Percentiles rank a stretch among this genome's conserved stretches.
Evolutionary conservation across 2,329 filamentous ascomycete species (phyloP).

Genomic region (Pseudogymnoascus sp.): DNA sequence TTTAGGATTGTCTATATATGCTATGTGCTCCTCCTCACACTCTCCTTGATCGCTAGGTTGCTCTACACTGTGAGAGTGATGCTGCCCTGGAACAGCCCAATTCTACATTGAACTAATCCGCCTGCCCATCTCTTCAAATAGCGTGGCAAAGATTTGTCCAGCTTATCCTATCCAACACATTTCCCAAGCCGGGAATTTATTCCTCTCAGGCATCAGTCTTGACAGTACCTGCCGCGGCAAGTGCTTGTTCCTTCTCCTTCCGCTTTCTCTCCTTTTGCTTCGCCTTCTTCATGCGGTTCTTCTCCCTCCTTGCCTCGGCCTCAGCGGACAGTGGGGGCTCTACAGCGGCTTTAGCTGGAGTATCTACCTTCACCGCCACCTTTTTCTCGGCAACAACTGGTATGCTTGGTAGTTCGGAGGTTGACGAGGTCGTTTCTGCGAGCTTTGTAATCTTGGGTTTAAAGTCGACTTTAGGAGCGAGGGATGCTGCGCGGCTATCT

Average conservation of each 20-base stretch:
- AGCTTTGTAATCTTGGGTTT: not conserved
- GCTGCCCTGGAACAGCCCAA: not conserved
- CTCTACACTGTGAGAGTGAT: not conserved
- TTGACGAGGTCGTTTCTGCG: not conserved
- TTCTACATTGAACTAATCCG: not conserved
- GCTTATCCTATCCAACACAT: not conserved
- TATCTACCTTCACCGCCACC: not conserved
- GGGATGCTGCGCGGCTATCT: not conserved
- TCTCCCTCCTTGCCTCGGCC: not conserved
- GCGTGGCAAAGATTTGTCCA: not conserved
- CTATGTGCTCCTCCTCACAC: not conserved
- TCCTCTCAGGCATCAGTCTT: not conserved
- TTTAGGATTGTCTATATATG: not conserved
- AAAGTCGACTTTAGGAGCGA: not conserved
- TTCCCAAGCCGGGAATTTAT: not conserved
- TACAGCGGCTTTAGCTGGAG: not conserved
- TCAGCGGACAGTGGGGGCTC: not conserved
- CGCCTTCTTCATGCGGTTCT: constrained; percentile 18
- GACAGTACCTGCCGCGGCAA: not conserved
- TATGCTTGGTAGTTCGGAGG: not conserved
- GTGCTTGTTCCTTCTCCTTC: constrained; percentile 17
- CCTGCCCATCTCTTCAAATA: not conserved
- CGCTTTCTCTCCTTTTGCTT: constrained; percentile 27
- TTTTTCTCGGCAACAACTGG: not conserved
- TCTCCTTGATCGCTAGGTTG: not conserved